A percentile compares a stretch with the other conserved stretches of the same genome.
These are phyloP conservation scores for Platanus orientalis DNA, from an alignment of 164 flowering plant species.

Conservation along the genomic window DNA sequence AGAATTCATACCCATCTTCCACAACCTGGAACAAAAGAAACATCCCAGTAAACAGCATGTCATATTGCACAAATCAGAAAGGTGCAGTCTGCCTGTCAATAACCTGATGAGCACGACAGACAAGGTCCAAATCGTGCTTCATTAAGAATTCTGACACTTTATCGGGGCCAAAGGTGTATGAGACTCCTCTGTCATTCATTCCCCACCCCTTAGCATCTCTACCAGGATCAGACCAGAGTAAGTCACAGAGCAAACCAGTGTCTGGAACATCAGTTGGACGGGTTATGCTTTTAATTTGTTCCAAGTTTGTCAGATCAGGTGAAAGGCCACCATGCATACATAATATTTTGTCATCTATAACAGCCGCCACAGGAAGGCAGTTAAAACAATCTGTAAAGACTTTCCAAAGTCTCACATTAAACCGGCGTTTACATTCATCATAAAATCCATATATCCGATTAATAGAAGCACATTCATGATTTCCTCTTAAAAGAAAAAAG, in stretches of 20 bases:
- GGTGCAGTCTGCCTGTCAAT: too few relatives aligned
- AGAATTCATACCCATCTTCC: too few relatives aligned
- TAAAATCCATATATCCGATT: neutral
- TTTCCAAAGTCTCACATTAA: neutral
- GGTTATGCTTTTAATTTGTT: neutral
- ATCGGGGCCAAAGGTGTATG: neutral
- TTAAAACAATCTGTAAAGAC: too few relatives aligned
- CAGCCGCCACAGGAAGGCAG: neutral
- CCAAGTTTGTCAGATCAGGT: neutral
- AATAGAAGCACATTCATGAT: too few relatives aligned
- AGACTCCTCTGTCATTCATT: neutral
- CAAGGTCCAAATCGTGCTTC: neutral
- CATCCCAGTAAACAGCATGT: too few relatives aligned
- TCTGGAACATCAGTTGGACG: neutral
- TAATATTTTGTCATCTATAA: neutral
- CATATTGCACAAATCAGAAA: too few relatives aligned
- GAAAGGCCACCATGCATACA: conserved; percentile 2
- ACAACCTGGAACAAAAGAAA: too few relatives aligned
- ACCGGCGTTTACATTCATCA: neutral
- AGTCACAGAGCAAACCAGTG: too few relatives aligned
- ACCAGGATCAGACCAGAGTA: neutral
- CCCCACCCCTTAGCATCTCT: neutral
- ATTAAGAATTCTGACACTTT: neutral
- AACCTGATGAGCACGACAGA: conserved; percentile 3
- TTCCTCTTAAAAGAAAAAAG: too few relatives aligned